Conservation (phyloP, 495 filamentous ascomycete genomes). For the Aspergillus nanangensis region DNA sequence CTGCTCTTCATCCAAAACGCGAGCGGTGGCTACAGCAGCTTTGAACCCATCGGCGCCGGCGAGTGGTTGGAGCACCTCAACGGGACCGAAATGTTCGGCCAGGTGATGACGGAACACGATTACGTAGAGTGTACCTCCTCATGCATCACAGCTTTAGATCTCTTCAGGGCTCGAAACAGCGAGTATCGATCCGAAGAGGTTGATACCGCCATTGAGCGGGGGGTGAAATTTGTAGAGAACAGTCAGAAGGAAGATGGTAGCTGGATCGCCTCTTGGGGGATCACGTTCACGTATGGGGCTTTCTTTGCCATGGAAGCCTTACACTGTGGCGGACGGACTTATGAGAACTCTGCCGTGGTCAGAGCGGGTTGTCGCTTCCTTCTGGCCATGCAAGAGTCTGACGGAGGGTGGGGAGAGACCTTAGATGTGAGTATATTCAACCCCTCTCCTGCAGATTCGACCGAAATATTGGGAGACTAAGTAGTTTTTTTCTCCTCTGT, state of each 20-base stretch:
- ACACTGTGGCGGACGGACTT: background rate
- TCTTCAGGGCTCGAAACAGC: background rate
- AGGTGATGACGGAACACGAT: background rate
- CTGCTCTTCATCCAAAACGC: background rate
- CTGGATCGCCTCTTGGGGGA: background rate
- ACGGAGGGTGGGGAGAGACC: conserved; percentile 3
- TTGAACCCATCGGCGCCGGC: background rate
- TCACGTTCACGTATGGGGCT: background rate
- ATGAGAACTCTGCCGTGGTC: background rate
- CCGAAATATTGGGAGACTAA: too few species aligned
- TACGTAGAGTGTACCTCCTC: background rate
- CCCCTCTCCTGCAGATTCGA: too few species aligned
- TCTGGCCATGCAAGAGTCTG: background rate
- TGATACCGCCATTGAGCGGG: background rate
- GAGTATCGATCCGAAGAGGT: background rate
- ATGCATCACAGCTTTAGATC: background rate
- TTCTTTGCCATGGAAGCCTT: background rate
- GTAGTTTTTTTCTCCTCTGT: too few species aligned
- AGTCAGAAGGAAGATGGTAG: background rate
- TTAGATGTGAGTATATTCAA: conserved; percentile 1
- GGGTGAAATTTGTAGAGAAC: background rate
- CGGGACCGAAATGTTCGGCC: background rate
- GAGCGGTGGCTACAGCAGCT: background rate
- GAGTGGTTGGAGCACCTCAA: background rate
- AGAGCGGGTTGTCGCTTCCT: conserved; percentile 2